Evolutionary conservation across 176 grass and related monocot genomes (phyloP), one percentile per base, ranked within the genome.

Genomic region (Eragrostis curvula): DNA sequence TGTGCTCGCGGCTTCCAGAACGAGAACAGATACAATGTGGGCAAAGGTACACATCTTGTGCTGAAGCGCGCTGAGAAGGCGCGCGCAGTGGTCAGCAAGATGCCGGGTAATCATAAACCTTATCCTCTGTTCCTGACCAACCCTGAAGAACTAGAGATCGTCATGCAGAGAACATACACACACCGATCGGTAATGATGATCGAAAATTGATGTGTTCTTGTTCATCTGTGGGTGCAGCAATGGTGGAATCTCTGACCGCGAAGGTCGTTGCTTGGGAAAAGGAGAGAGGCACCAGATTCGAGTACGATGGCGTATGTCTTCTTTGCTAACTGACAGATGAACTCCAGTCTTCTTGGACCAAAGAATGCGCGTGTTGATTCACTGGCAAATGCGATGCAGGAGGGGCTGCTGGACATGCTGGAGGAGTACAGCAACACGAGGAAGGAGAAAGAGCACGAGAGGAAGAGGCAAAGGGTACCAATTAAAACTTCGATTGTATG

Each of bases 21-120:
- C 8, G 86, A 91, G 66, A 97, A 89, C 72, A 88, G 91, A 39
- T 97, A 93, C 79, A 92, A 89, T 29, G 91, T 84, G 12, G 91
- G 86, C 30, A 97, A 89, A 89, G 94, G 94, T 7, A 87, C 86
- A 2, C 94, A 93, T 50, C 77, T 93, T 3, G 71, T 88, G 71
- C 72, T 93, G 10, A 93, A 93, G 61, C 88, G 88, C 3, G 94
- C 90, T 10, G 94, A 96, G 91, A 96, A 93, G 56, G 94, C 86
- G 3, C 94, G 94, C 18, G 13, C 84, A 32, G 27, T 97, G 59
- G 94, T 97, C 41, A 71, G 66, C 80, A 97, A 97, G 68, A 97
- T 97, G 62, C 94, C 94, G 47, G 90, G 94, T 93, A 75, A 64
- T 5, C 0, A 24, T 45, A 15, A 42, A 70, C 52, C 46, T 47